phyloP scores from a whole-genome alignment of 2,329 filamentous ascomycete species.

The Penicillium sp. region DNA sequence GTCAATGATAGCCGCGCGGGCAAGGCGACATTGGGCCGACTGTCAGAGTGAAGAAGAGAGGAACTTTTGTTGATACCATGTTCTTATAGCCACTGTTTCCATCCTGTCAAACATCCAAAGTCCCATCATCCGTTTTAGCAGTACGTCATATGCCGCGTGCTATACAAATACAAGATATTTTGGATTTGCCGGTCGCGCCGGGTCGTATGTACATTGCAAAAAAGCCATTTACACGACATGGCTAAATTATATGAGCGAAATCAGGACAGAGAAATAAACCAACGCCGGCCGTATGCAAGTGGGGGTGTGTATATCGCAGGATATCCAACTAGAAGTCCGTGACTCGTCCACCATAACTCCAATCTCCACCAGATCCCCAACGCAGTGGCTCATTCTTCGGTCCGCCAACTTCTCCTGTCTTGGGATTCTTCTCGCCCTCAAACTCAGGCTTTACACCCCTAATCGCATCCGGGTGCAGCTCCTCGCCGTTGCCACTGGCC shows the following conservation, averaged over 20 bases:
- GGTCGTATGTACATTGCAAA: neutral
- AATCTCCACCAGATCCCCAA: slow-evolving; percentile 78
- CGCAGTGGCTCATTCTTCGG: slow-evolving; percentile 95
- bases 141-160: neutral
- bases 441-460: slow-evolving; percentile 87
- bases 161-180: neutral
- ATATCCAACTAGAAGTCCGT: slow-evolving; percentile 72
- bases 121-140: neutral
- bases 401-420: slow-evolving; percentile 92
- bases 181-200: neutral
- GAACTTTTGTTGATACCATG: neutral
- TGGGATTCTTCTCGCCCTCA: slow-evolving; percentile 86
- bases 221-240: neutral
- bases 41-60: slow-evolving; percentile 25
- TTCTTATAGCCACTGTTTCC: neutral
- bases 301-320: neutral
- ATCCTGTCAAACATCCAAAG: neutral
- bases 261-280: slow-evolving; percentile 12
- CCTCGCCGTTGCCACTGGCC: slow-evolving; percentile 63
- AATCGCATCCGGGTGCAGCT: slow-evolving; percentile 71
- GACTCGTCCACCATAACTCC: slow-evolving; percentile 93
- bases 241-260: neutral
- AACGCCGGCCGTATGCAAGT: slow-evolving; percentile 30
- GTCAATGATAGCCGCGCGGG: slow-evolving; percentile 59
- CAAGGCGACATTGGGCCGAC: slow-evolving; percentile 53